A percentile compares a stretch with the other conserved stretches of the same genome.
These are phyloP conservation scores for Microcera coccophila DNA, from an alignment of 2,329 filamentous ascomycete species.

Conservation along the genomic window DNA sequence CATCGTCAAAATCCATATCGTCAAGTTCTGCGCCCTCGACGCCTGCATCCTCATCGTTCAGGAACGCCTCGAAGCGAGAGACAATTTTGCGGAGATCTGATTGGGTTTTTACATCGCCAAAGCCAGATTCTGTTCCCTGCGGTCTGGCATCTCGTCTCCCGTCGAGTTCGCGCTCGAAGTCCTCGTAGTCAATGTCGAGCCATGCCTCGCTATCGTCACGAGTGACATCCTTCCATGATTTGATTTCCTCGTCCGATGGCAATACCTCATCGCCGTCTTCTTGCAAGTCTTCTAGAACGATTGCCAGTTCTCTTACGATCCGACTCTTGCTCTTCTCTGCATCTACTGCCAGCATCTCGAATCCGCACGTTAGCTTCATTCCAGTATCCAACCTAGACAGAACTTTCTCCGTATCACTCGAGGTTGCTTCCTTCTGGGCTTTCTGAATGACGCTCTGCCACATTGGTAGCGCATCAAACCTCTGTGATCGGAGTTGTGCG, in stretches of 20 bases:
- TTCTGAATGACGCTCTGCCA: constrained; percentile 39
- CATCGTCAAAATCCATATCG: constrained; percentile 65
- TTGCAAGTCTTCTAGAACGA: constrained; percentile 71
- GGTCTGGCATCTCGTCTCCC: constrained; percentile 40
- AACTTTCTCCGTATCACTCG: constrained; percentile 13
- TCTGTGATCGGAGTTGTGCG: constrained; percentile 84
- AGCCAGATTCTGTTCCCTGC: constrained; percentile 39
- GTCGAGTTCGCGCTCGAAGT: constrained; percentile 78
- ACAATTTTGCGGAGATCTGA: constrained; percentile 87
- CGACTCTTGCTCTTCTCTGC: constrained; percentile 65
- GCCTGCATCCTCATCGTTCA: constrained; percentile 81
- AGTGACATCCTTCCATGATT: constrained; percentile 56
- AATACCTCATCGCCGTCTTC: constrained; percentile 64
- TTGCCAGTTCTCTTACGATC: constrained; percentile 67
- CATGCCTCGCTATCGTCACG: constrained; percentile 82
- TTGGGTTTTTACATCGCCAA: constrained; percentile 65
- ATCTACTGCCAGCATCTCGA: constrained; percentile 78
- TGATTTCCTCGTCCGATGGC: constrained; percentile 71
- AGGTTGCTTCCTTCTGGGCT: constrained; percentile 14
- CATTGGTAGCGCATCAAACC: constrained; percentile 62
- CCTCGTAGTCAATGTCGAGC: constrained; percentile 86
- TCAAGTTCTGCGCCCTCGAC: constrained; percentile 70
- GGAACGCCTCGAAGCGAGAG: constrained; percentile 84
- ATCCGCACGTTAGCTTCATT: constrained; percentile 86
- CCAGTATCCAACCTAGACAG: constrained; percentile 59